Evolutionary conservation across 495 filamentous ascomycete genomes (phyloP), one percentile per base, ranked within the genome.

Genomic region (Penicillium paradoxum): DNA sequence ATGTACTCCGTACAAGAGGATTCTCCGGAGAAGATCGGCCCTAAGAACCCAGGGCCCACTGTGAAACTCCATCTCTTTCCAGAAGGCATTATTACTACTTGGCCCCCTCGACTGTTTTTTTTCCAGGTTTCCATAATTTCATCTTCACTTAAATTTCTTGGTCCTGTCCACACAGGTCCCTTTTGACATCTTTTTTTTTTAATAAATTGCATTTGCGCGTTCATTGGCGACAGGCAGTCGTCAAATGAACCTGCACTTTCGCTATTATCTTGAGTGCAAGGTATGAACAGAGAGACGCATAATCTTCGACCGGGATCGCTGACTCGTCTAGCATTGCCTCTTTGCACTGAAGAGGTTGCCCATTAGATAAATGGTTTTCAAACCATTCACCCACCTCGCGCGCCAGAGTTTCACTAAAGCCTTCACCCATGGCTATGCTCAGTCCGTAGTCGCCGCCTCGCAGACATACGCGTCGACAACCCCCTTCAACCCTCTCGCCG

Each of bases 381-480:
- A 88, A 67, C 78, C 81, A 62, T 84, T 87, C 60, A 82, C 91
- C 77, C 88, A 90, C 73, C 85, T 97, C 81, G 89, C 95, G 82
- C 93, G 95, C 74, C 89, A 91, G 77, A 92, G 88, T 84, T 86
- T 96, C 67, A 82, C 88, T 59, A 97, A 97, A 80, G 87, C 90
- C 70, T 86, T 97, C 70, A 91, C 90, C 67, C 90, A 96, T 81
- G 92, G 91, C 73, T 97, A 95, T 79, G 89, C 90, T 69, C 92
- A 97, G 69, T 95, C 92, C 58, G 85, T 98, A 74, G 92, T 97
- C 71, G 93, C 93, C 57, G 91, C 89, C 50, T 89, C 90, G 43
- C 91, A 97, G 64, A 85, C 86, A 69, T 88, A 90, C 77, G 83
- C 90, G 66, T 90, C 90, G 41, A 86, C 82, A 38, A 78, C 79